These are phyloP conservation scores for Pisolithus tinctorius DNA, from an alignment of 768 basidiomycete species.

Conservation along the genomic window DNA sequence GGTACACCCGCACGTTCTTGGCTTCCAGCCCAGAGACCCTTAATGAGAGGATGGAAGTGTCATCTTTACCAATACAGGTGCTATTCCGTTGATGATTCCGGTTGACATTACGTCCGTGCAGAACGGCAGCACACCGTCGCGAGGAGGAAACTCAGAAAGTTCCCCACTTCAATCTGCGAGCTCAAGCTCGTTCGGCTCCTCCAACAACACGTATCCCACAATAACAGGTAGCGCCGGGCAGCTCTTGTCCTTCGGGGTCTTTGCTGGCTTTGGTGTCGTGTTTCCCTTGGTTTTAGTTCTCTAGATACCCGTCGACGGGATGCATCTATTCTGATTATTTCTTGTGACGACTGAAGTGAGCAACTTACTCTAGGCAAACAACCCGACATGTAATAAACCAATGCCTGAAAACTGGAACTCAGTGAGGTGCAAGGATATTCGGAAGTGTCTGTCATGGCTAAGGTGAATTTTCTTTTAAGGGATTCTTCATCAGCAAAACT, in stretches of 20 bases:
- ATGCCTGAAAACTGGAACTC: too few species aligned
- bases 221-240: slow-evolving; percentile 39
- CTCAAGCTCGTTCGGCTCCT: slow-evolving; percentile 14
- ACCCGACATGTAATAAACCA: too few species aligned
- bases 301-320: background rate
- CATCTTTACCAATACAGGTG: slow-evolving; percentile 37
- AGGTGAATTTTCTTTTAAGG: too few species aligned
- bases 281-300: slow-evolving; percentile 33
- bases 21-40: slow-evolving; percentile 48
- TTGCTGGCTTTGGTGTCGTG: slow-evolving; percentile 40
- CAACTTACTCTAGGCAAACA: too few species aligned
- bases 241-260: slow-evolving; percentile 39
- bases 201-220: slow-evolving; percentile 2
- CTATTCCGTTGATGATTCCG: slow-evolving; percentile 53
- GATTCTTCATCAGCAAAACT: too few species aligned
- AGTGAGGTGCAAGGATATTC: too few species aligned
- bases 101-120: slow-evolving; percentile 45
- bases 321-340: background rate
- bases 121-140: slow-evolving; percentile 18
- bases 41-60: slow-evolving; percentile 40
- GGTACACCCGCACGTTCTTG: slow-evolving; percentile 37
- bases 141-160: slow-evolving; percentile 22
- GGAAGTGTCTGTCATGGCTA: too few species aligned
- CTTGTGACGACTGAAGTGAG: too few species aligned
- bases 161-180: slow-evolving; percentile 14